Conservation (phyloP, 352 stramenopile genomes). For the Pythium brassicae region DNA sequence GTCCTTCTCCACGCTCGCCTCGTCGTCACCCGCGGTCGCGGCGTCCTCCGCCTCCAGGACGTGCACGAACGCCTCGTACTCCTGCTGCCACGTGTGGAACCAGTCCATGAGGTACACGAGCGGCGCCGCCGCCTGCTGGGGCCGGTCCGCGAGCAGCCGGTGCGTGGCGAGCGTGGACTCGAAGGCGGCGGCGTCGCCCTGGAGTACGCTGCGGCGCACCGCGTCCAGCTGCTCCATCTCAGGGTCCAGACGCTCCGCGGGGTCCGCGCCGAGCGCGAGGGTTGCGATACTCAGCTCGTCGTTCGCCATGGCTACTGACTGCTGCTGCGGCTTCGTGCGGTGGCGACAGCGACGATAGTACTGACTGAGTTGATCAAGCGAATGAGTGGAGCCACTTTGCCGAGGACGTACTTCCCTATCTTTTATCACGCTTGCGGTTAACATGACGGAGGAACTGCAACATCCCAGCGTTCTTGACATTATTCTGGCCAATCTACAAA, state of each 20-base stretch:
- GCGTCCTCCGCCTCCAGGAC: slow-evolving; percentile 58
- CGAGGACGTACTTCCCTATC: background rate
- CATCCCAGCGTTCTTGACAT: background rate
- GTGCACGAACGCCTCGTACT: slow-evolving; percentile 80
- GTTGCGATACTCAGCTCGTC: slow-evolving; percentile 39
- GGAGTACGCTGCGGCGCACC: slow-evolving; percentile 56
- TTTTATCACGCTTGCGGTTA: background rate
- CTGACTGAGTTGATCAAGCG: background rate
- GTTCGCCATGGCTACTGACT: slow-evolving; percentile 12
- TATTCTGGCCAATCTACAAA: background rate
- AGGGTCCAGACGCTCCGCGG: slow-evolving; percentile 17
- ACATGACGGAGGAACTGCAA: background rate
- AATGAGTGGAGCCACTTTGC: background rate
- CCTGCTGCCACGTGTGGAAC: slow-evolving; percentile 84
- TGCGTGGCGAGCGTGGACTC: slow-evolving; percentile 25
- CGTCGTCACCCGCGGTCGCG: slow-evolving; percentile 23
- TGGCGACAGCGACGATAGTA: too few relatives aligned
- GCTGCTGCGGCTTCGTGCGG: too few relatives aligned
- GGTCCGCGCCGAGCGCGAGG: slow-evolving; percentile 36
- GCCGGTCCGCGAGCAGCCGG: slow-evolving; percentile 15
- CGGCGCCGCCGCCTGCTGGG: slow-evolving; percentile 28
- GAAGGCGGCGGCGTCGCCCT: slow-evolving; percentile 43
- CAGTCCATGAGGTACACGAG: slow-evolving; percentile 81
- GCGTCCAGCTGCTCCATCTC: slow-evolving; percentile 41
- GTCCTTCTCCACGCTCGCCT: slow-evolving; percentile 46